Evolutionary conservation across 2,329 filamentous ascomycete genomes (phyloP), one percentile per base, ranked within the genome.

Genomic region (Claviceps quebecensis): DNA sequence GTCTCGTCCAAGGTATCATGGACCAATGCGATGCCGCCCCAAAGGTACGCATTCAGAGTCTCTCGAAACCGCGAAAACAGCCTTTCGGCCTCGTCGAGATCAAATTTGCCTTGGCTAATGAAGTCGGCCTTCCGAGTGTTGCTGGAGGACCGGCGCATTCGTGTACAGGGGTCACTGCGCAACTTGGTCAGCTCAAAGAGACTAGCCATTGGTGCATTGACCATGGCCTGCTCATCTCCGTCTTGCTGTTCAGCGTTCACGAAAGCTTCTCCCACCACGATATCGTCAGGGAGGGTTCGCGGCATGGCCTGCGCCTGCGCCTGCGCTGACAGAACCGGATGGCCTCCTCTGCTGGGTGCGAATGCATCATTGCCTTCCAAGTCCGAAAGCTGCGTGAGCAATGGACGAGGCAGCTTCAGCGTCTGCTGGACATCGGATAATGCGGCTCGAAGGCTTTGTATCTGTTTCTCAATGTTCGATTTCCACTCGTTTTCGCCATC

Each of bases 401-500:
- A 14, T 19, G 49, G 40, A n/a, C 22, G 40, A 9, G 57, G 52
- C 37, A 59, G 41, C 40, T 55, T 56, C 44, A 65, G 45, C 1
- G 56, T 48, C 6, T 54, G 55, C 37, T 63, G 60, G 3, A 64
- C 53, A 22, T 65, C 58, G 5, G 56, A 52, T 47, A 65, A 29
- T 37, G 62, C 60, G 11, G 59, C 50, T 38, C 60, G 61, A 2
- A 65, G 56, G 4, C 51, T 53, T 34, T 58, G 55, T 22, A 64
- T 56, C 52, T 63, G 58, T 19, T 51, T 51, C 46, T 65, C 62
- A 53, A 65, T 63, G 43, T 55, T 55, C 36, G 50, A 56, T 53
- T 62, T 63, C 65, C 65, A 76, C 69, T 71, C 65, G 55, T 72
- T 69, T 62, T 76, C 75, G 49, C 75, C 73, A 46, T 77, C 73